Conservation (phyloP, 441 rosid genomes). For the Eruca vesicaria region DNA sequence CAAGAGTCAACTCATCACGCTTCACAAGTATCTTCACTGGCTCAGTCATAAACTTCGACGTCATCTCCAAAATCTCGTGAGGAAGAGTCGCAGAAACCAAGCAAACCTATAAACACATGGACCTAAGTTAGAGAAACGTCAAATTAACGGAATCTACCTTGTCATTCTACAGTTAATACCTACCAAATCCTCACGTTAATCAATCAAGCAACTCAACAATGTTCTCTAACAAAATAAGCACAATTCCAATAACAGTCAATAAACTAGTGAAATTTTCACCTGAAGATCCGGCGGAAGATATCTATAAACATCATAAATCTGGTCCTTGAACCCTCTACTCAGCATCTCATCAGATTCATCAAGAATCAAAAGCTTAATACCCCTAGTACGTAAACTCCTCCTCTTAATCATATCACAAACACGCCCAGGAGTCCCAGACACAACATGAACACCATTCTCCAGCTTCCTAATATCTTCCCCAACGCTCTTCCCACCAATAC, state of each 20-base stretch:
- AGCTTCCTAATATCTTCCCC: constrained; percentile 96
- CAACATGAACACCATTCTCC: constrained; percentile 89
- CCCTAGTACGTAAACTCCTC: constrained; percentile 86
- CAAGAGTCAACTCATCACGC: constrained; percentile 97
- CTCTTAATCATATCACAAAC: constrained; percentile 99
- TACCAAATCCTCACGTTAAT: not conserved
- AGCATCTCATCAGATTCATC: constrained; percentile 99
- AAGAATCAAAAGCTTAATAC: constrained; percentile 72
- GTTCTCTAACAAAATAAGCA: not conserved
- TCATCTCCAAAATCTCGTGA: constrained; percentile 94
- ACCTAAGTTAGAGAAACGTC: not conserved
- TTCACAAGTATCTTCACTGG: constrained; percentile 96
- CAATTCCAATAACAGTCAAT: constrained; percentile 1
- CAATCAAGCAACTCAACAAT: not conserved
- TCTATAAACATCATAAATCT: constrained; percentile 90
- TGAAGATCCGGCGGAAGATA: constrained; percentile 98
- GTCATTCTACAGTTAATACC: not conserved
- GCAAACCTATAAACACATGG: constrained; percentile 63
- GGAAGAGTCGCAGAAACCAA: constrained; percentile 97
- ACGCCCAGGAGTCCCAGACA: constrained; percentile 99
- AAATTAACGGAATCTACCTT: not conserved
- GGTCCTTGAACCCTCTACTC: constrained; percentile 98
- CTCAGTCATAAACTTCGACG: constrained; percentile 92
- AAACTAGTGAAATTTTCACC: constrained; percentile 42
- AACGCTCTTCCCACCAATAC: constrained; percentile 91